Conservation (phyloP, 768 basidiomycete genomes). For the Cystobasidium onofrii region DNA sequence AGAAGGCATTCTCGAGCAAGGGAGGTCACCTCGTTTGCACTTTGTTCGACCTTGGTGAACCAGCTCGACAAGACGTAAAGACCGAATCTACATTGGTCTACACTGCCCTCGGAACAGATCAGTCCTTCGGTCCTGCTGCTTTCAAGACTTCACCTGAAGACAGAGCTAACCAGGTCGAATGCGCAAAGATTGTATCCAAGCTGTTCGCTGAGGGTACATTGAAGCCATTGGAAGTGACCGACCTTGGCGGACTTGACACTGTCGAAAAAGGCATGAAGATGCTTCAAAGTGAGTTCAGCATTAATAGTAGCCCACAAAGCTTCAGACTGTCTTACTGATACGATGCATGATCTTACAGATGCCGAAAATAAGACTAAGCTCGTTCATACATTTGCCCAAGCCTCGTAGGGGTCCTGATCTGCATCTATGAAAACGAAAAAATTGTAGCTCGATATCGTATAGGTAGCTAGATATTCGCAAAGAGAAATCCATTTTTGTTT, state of each 20-base stretch:
- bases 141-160: not conserved
- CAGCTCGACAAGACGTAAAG: constrained; percentile 16
- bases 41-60: not conserved
- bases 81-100: constrained; percentile 7
- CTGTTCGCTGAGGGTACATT: constrained; percentile 10
- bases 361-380: not conserved
- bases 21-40: constrained; percentile 7
- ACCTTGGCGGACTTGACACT: constrained; percentile 10
- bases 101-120: constrained; percentile 6
- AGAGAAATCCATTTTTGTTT: too few relatives aligned
- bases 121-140: constrained; percentile 1
- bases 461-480: too few relatives aligned
- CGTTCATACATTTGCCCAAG: not conserved
- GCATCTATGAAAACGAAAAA: too few relatives aligned
- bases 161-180: constrained; percentile 1
- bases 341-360: not conserved
- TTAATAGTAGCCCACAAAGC: too few relatives aligned
- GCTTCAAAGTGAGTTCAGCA: not conserved
- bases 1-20: not conserved
- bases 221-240: constrained; percentile 11
- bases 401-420: not conserved
- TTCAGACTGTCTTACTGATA: too few relatives aligned
- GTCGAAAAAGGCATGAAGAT: constrained; percentile 1
- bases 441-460: too few relatives aligned
- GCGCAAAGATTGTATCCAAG: not conserved